Evolutionary conservation across 495 filamentous ascomycete species (phyloP).

Genomic region (Podospora australis): DNA sequence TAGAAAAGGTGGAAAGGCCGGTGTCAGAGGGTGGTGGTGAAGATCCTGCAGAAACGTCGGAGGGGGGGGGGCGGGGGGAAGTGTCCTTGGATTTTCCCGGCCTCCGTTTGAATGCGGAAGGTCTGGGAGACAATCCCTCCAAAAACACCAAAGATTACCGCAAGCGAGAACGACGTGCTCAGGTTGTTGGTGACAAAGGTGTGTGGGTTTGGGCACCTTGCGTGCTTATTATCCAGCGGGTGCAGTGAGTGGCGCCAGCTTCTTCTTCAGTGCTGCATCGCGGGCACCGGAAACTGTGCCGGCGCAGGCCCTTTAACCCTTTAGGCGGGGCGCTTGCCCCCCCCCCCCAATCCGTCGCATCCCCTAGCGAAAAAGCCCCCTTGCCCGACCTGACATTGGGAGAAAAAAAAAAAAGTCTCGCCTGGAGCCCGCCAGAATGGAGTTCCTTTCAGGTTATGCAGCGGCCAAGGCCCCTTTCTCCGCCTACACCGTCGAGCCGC

Average conservation of each 20-base stretch:
- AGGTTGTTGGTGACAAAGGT: neutral
- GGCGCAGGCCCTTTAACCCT: neutral
- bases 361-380: constrained; percentile 2
- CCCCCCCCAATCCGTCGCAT: neutral
- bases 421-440: constrained; percentile 19
- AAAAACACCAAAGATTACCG: neutral
- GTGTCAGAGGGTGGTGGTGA: neutral
- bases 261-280: constrained; percentile 8
- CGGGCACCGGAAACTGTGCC: constrained; percentile 8
- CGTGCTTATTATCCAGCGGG: neutral
- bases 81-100: neutral
- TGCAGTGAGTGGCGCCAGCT: constrained; percentile 4
- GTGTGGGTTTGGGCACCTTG: too few relatives aligned
- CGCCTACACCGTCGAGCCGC: constrained; percentile 29
- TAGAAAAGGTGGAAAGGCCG: neutral
- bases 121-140: constrained; percentile 1
- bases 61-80: too few relatives aligned
- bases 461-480: constrained; percentile 30
- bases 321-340: constrained; percentile 7
- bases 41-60: neutral
- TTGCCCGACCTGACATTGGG: constrained; percentile 1
- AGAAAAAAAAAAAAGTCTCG: constrained; percentile 15
- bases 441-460: constrained; percentile 31
- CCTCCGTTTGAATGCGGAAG: constrained; percentile 15
- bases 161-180: neutral